phyloP scores from a whole-genome alignment of 139 green algal species.

The Volvox africanus region DNA sequence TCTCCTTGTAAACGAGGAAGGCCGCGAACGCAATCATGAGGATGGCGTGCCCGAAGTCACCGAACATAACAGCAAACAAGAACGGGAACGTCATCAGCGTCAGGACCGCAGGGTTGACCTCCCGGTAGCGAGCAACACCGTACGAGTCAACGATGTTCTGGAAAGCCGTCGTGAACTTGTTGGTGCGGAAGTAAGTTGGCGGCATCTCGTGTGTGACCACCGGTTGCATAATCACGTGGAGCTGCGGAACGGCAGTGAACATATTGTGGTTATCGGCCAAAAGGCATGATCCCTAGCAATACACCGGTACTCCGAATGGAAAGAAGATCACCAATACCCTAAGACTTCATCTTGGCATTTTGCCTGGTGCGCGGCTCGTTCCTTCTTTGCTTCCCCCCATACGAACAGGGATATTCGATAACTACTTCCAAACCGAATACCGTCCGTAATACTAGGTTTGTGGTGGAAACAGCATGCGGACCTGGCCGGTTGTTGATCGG shows the following conservation, averaged over 20 bases:
- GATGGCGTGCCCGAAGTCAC: constrained; percentile 95
- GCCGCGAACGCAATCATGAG: constrained; percentile 89
- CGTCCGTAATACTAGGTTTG: too few species aligned
- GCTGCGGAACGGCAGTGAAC: background rate
- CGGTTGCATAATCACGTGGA: constrained; percentile 61
- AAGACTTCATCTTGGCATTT: too few species aligned
- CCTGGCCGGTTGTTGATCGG: constrained; percentile 24
- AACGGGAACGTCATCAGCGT: constrained; percentile 99
- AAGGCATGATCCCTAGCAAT: constrained; percentile 90
- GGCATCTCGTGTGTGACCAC: constrained; percentile 84
- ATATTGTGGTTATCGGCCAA: constrained; percentile 35
- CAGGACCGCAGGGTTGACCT: constrained; percentile 96
- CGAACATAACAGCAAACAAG: constrained; percentile 99
- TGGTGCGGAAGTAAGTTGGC: constrained; percentile 95
- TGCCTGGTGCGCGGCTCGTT: too few species aligned
- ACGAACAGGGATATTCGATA: too few species aligned
- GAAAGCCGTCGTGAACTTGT: constrained; percentile 90
- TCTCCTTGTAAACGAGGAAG: constrained; percentile 89
- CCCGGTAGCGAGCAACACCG: constrained; percentile 93
- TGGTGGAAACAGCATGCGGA: constrained; percentile 42
- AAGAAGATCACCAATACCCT: too few species aligned
- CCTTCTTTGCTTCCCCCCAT: too few species aligned
- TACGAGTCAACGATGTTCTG: constrained; percentile 98
- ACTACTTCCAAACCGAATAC: too few species aligned
- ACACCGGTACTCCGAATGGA: constrained; percentile 81